Conservation (phyloP, 176 grass and related monocot genomes). For the Paspalum vaginatum region DNA sequence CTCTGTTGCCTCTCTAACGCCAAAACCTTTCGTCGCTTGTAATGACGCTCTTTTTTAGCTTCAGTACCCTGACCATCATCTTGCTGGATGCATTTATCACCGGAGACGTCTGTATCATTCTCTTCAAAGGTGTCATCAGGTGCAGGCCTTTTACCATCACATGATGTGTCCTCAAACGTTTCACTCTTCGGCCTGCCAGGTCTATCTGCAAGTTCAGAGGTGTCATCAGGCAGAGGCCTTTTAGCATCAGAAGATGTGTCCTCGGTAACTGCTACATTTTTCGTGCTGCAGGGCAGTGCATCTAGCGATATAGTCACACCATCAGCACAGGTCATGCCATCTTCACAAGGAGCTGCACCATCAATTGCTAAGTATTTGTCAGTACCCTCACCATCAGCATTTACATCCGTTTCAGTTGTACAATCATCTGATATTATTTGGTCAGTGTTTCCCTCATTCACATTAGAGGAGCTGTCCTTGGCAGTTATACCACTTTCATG, state of each 20-base stretch:
- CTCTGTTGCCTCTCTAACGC: slow-evolving; percentile 43
- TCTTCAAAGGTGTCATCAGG: slow-evolving; percentile 6
- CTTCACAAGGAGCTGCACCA: slow-evolving; percentile 30
- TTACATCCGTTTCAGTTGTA: neutral
- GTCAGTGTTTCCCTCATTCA: neutral
- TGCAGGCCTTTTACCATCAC: slow-evolving; percentile 18
- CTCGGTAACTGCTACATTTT: slow-evolving; percentile 1
- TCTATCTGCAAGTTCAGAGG: neutral
- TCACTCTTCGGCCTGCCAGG: neutral
- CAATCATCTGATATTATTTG: neutral
- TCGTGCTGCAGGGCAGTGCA: neutral
- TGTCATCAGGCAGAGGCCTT: slow-evolving; percentile 21
- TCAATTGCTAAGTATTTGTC: neutral
- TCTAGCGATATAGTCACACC: slow-evolving; percentile 17
- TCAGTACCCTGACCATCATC: slow-evolving; percentile 18
- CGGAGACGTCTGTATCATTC: slow-evolving; percentile 5
- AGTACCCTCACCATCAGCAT: slow-evolving; percentile 18
- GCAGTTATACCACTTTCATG: slow-evolving; percentile 5
- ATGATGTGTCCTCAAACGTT: neutral
- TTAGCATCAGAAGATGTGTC: slow-evolving; percentile 24
- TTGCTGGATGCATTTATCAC: slow-evolving; percentile 41
- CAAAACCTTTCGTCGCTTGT: slow-evolving; percentile 72
- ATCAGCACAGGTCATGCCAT: slow-evolving; percentile 13
- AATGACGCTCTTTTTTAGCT: slow-evolving; percentile 42
- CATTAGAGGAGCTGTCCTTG: too few species aligned